These are phyloP conservation scores for Arachis hypogaea DNA, from an alignment of 306 rosid species.

Conservation along the genomic window DNA sequence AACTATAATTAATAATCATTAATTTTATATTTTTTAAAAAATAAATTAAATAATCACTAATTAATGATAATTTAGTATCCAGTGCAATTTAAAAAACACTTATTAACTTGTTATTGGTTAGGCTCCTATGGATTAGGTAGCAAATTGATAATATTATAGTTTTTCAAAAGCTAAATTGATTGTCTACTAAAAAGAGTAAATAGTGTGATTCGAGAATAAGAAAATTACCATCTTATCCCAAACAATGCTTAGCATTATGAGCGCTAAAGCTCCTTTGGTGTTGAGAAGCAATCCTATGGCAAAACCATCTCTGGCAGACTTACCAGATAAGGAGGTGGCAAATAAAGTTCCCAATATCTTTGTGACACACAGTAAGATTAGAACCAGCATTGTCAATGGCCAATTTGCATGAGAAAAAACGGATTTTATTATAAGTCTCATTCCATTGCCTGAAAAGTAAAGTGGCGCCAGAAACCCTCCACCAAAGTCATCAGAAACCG, in stretches of 20 bases:
- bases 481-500: slow-evolving; percentile 41
- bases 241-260: slow-evolving; percentile 42
- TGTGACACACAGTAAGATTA: slow-evolving; percentile 29
- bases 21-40: too few species aligned
- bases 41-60: too few species aligned
- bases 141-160: too few species aligned
- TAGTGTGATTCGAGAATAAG: too few species aligned
- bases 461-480: slow-evolving; percentile 33
- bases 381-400: background rate
- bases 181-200: too few species aligned
- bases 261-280: slow-evolving; percentile 49
- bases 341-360: slow-evolving; percentile 46
- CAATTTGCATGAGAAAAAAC: background rate
- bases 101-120: too few species aligned
- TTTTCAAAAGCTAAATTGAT: too few species aligned
- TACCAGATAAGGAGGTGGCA: slow-evolving; percentile 32
- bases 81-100: too few species aligned
- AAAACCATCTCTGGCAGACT: slow-evolving; percentile 31
- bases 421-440: background rate
- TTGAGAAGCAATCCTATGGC: slow-evolving; percentile 50
- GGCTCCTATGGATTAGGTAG: too few species aligned
- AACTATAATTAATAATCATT: too few species aligned
- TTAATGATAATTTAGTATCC: too few species aligned
- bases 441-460: slow-evolving; percentile 39
- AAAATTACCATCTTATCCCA: slow-evolving; percentile 35